phyloP scores from a whole-genome alignment of 1,284 basidiomycete genomes.

The Inonotus obliquus region DNA sequence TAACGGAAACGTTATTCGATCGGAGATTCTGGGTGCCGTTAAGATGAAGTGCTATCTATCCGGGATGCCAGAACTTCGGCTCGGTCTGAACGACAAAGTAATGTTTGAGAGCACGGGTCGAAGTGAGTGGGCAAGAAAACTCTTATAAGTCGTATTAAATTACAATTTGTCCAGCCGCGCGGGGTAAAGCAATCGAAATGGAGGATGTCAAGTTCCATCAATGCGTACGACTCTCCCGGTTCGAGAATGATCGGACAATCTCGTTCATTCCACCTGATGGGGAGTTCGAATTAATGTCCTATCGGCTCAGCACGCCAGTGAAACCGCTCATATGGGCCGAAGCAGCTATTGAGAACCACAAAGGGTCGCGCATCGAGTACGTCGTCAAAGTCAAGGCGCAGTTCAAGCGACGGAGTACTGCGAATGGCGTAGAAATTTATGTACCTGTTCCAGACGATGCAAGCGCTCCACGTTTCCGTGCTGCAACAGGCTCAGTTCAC shows the following conservation, averaged over 20 bases:
- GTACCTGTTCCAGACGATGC: constrained; percentile 98
- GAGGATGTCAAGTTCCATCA: constrained; percentile 99
- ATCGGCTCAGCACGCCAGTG: constrained; percentile 92
- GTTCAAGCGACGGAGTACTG: constrained; percentile 94
- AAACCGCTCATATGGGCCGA: constrained; percentile 99
- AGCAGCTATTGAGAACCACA: constrained; percentile 92
- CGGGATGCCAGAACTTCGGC: constrained; percentile 95
- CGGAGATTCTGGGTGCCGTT: constrained; percentile 94
- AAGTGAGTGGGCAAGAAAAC: constrained; percentile 48
- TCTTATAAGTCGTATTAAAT: not conserved
- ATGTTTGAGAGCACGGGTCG: constrained; percentile 98
- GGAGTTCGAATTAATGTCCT: constrained; percentile 98
- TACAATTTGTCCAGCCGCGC: constrained; percentile 55
- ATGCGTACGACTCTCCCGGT: constrained; percentile 97
- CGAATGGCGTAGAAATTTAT: constrained; percentile 98
- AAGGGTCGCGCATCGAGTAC: constrained; percentile 92
- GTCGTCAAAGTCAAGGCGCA: constrained; percentile 98
- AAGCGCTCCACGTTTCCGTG: constrained; percentile 94
- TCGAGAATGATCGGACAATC: constrained; percentile 99
- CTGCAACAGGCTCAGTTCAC: constrained; percentile 87
- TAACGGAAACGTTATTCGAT: constrained; percentile 94
- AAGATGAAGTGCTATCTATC: constrained; percentile 99
- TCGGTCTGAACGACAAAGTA: constrained; percentile 98
- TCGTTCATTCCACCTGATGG: constrained; percentile 99
- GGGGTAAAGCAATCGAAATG: constrained; percentile 99